These are phyloP conservation scores for Chaetomium fimeti DNA, from an alignment of 495 filamentous ascomycete genomes.

Conservation along the genomic window DNA sequence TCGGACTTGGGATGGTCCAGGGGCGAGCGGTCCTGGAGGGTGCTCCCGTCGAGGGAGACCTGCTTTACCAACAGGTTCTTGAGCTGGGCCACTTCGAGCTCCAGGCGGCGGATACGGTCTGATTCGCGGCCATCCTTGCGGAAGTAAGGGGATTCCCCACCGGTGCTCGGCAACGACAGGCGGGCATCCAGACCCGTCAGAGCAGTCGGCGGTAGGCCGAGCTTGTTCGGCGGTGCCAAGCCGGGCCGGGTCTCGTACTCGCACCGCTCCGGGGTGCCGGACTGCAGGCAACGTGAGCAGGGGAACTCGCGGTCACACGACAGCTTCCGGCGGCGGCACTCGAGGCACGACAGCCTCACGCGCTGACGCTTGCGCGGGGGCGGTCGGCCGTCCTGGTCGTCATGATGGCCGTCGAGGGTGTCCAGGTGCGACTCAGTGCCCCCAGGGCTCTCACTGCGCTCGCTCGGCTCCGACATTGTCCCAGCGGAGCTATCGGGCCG, in stretches of 20 bases:
- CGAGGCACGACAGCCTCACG: conserved; percentile 50
- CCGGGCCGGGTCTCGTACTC: conserved; percentile 51
- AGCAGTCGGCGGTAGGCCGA: conserved; percentile 36
- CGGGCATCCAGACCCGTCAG: conserved; percentile 38
- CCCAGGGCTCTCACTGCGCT: conserved; percentile 25
- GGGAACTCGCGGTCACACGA: conserved; percentile 54
- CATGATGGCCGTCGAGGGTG: conserved; percentile 23
- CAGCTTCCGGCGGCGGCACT: conserved; percentile 51
- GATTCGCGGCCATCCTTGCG: conserved; percentile 41
- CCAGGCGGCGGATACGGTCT: conserved; percentile 49
- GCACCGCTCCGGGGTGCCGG: conserved; percentile 50
- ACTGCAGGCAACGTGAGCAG: conserved; percentile 53
- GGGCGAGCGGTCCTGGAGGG: conserved; percentile 37
- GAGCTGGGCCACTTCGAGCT: conserved; percentile 51
- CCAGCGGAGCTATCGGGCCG: conserved; percentile 24
- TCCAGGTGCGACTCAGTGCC: conserved; percentile 24
- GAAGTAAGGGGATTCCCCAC: conserved; percentile 32
- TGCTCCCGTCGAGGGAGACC: conserved; percentile 39
- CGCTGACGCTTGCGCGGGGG: conserved; percentile 50
- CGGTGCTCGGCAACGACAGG: conserved; percentile 35
- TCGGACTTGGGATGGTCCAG: conserved; percentile 25
- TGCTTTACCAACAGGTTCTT: conserved; percentile 43
- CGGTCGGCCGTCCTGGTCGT: conserved; percentile 33
- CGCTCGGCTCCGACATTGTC: conserved; percentile 35
- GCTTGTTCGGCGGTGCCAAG: conserved; percentile 40